These are phyloP conservation scores for Lachancea dasiensis DNA, from an alignment of 805 yeast species.

Conservation along the genomic window DNA sequence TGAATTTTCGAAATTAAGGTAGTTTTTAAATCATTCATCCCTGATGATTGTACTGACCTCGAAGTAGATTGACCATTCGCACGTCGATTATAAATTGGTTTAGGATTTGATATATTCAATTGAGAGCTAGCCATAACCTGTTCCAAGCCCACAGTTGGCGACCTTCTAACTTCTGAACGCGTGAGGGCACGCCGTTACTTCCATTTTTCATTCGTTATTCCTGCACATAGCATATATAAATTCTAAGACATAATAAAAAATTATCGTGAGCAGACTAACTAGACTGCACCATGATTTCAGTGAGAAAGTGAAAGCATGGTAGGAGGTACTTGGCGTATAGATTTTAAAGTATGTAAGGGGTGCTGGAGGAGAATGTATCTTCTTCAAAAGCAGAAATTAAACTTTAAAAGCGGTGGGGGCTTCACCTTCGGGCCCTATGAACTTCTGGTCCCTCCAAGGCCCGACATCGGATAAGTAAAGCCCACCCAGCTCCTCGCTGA, in stretches of 20 bases:
- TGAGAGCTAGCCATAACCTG: conserved; percentile 6
- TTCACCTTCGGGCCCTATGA: conserved; percentile 91
- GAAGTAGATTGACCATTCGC: background rate
- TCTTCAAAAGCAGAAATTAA: background rate
- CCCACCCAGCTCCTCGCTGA: conserved; percentile 65
- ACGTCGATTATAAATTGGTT: conserved; percentile 1
- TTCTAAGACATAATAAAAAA: too few relatives aligned
- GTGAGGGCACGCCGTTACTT: background rate
- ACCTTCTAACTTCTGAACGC: background rate
- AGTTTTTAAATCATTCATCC: conserved; percentile 1
- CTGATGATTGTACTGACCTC: conserved; percentile 3
- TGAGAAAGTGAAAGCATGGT: too few relatives aligned
- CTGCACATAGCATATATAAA: background rate
- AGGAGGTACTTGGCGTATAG: background rate
- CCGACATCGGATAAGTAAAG: conserved; percentile 85
- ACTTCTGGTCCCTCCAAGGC: conserved; percentile 92
- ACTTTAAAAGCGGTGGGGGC: conserved; percentile 57
- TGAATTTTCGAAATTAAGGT: conserved; percentile 5
- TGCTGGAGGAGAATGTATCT: too few relatives aligned
- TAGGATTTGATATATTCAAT: conserved; percentile 7
- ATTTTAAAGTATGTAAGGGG: background rate
- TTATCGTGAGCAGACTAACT: too few relatives aligned
- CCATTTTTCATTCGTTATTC: too few relatives aligned
- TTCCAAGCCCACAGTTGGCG: background rate
- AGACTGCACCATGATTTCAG: too few relatives aligned